Evolutionary conservation across 1,284 basidiomycete genomes (phyloP).

Genomic region (Ustilago xerochloae): DNA sequence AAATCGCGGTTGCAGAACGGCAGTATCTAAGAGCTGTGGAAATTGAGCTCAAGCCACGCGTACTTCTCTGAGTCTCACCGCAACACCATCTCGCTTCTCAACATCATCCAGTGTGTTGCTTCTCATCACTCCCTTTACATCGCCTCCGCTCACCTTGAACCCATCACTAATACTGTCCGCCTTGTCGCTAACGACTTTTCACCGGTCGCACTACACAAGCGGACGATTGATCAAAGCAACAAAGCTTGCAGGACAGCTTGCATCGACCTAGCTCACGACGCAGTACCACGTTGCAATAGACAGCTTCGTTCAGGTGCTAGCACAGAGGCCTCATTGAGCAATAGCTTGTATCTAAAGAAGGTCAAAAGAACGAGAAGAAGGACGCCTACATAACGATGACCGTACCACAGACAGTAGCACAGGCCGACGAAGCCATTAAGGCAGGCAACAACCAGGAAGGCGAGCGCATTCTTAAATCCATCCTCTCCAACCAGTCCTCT

Average conservation of each 20-base stretch:
- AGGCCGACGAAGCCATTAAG: slow-evolving; percentile 59
- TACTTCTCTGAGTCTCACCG: not conserved
- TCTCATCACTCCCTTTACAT: not conserved
- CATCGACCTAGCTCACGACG: too few species aligned
- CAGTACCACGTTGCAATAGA: too few species aligned
- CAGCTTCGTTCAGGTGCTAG: too few species aligned
- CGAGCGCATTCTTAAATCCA: slow-evolving; percentile 59
- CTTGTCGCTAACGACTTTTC: too few species aligned
- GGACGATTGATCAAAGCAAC: too few species aligned
- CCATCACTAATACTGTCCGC: too few species aligned
- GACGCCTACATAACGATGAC: slow-evolving; percentile 20
- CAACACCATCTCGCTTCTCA: not conserved
- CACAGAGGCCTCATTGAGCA: too few species aligned
- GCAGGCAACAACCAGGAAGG: slow-evolving; percentile 53
- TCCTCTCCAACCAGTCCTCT: slow-evolving; percentile 49
- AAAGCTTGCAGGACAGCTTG: too few species aligned
- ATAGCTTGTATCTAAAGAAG: too few species aligned
- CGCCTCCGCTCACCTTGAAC: not conserved
- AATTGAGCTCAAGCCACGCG: slow-evolving; percentile 28
- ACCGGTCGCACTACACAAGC: too few species aligned
- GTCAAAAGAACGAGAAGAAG: too few species aligned
- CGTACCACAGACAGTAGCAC: slow-evolving; percentile 53
- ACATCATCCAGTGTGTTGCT: not conserved
- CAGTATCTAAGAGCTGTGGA: slow-evolving; percentile 8
- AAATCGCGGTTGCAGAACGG: slow-evolving; percentile 20